Evolutionary conservation across 2,329 filamentous ascomycete species (phyloP), one percentile per base, ranked within the genome.

Genomic region (Davidsoniella eucalypti): DNA sequence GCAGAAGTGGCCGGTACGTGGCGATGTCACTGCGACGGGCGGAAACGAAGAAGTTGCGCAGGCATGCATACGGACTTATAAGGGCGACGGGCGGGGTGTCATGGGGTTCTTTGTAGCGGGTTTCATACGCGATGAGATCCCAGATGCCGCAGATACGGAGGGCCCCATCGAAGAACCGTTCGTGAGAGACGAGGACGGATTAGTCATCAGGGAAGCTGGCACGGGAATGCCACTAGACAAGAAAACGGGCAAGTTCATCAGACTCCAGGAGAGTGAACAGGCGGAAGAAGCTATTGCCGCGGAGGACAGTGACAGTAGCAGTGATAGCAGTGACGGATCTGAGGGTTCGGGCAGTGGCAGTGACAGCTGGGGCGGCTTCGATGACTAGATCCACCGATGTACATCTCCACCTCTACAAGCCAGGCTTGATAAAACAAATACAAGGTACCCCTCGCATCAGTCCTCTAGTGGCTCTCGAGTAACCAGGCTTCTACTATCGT

Each of bases 81-180:
- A 88, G 57, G 84, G 78, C 23, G 87, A 90, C 57, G 80, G 80
- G 8, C 76, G 83, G 55, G 87, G 87, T 0, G 84, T 88, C 1
- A 94, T 95, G 76, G 90, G 92, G 0, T 96, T 98, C 65, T 98
- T 98, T 58, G 84, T 95, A 17, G 87, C 79, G n/a, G 86, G 75
- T 0, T 94, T 98, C 64, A 73, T 86, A 2, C 71, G 84, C 49
- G 75, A 82, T 37, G 61, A 63, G 39, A 23, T 23, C 21, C 21
- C 21, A 23, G 52, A 54, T n/a, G 56, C 41, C 7, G 52, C 38
- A 39, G 53, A 55, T 33, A 60, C 58, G 23, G 51, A 47, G 12
- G 33, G 49, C 40, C 56, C 55, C 17, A 12, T 26, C 2, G 62
- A 76, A 53, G 75, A 69, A 44, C 73, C 75, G 1, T 69, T 75